Conservation (phyloP, 495 filamentous ascomycete species). For the Xylaria grammica region DNA sequence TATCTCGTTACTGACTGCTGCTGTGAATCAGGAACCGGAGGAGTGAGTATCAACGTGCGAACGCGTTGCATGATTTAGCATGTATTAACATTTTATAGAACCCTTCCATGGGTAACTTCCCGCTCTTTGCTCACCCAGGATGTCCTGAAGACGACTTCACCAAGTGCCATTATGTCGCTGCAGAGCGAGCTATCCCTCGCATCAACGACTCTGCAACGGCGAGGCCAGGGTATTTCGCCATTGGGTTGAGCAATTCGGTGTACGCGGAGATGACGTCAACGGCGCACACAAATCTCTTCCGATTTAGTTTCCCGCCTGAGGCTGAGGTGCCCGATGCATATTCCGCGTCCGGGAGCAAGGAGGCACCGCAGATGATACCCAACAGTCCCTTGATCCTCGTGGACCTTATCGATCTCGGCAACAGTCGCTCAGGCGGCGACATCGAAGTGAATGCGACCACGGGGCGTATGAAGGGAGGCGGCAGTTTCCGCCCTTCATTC, state of each 20-base stretch:
- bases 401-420: slow-evolving; percentile 68
- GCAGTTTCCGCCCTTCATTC: slow-evolving; percentile 69
- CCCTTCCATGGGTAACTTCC: slow-evolving; percentile 76
- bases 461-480: slow-evolving; percentile 67
- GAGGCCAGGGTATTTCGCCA: slow-evolving; percentile 69
- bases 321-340: slow-evolving; percentile 22
- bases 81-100: slow-evolving; percentile 40
- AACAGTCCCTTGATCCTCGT: slow-evolving; percentile 66
- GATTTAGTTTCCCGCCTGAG: slow-evolving; percentile 63
- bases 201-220: slow-evolving; percentile 60
- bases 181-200: slow-evolving; percentile 53
- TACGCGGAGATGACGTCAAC: slow-evolving; percentile 73
- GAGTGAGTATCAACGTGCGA: slow-evolving; percentile 40
- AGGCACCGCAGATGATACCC: slow-evolving; percentile 34
- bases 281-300: slow-evolving; percentile 68
- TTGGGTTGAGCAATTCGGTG: slow-evolving; percentile 67
- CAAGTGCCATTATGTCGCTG: slow-evolving; percentile 63
- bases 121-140: slow-evolving; percentile 69
- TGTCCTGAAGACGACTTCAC: slow-evolving; percentile 68
- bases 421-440: slow-evolving; percentile 62
- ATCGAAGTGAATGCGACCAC: slow-evolving; percentile 55
- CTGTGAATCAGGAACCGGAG: slow-evolving; percentile 56
- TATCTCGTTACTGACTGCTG: slow-evolving; percentile 23
- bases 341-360: neutral
- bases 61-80: slow-evolving; percentile 10